These are phyloP conservation scores for Hypoxylon crocopeplum DNA, from an alignment of 495 filamentous ascomycete genomes.

Conservation along the genomic window DNA sequence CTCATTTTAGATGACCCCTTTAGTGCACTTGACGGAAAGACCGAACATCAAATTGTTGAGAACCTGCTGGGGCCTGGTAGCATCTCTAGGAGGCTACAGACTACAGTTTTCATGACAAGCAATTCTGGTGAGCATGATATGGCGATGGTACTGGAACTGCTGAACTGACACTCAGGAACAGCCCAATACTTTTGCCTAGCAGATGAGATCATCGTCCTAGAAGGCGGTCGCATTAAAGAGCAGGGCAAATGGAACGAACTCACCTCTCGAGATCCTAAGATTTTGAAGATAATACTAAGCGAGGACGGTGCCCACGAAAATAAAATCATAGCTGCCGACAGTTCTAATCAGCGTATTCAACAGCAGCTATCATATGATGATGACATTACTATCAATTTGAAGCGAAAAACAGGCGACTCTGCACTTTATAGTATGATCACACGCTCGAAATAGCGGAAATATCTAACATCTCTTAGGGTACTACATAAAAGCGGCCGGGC, in stretches of 20 bases:
- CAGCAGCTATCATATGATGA: conserved; percentile 26
- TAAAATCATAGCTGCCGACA: neutral
- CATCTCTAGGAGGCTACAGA: conserved; percentile 34
- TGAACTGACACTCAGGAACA: conserved; percentile 11
- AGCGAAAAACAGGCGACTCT: conserved; percentile 57
- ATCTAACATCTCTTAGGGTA: conserved; percentile 48
- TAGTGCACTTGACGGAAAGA: conserved; percentile 43
- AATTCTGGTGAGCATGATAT: conserved; percentile 45
- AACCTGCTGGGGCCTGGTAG: conserved; percentile 42
- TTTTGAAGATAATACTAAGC: conserved; percentile 30
- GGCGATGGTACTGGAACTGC: neutral
- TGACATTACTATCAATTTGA: conserved; percentile 24
- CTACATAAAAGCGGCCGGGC: conserved; percentile 62
- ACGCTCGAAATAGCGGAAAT: neutral
- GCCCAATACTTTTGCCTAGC: conserved; percentile 42
- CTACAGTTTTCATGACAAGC: conserved; percentile 42
- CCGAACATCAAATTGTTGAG: conserved; percentile 40
- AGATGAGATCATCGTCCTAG: conserved; percentile 61
- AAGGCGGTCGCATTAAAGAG: conserved; percentile 54
- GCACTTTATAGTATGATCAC: conserved; percentile 56
- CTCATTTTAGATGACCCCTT: conserved; percentile 47
- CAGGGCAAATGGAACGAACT: conserved; percentile 52
- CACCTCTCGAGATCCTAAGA: conserved; percentile 20
- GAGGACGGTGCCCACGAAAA: conserved; percentile 7
- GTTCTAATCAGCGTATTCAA: neutral